A percentile compares a stretch with the other conserved stretches of the same genome.
These are phyloP conservation scores for Nakaseomyces uthaithaninus DNA, from an alignment of 1,139 yeast genomes.

Conservation along the genomic window DNA sequence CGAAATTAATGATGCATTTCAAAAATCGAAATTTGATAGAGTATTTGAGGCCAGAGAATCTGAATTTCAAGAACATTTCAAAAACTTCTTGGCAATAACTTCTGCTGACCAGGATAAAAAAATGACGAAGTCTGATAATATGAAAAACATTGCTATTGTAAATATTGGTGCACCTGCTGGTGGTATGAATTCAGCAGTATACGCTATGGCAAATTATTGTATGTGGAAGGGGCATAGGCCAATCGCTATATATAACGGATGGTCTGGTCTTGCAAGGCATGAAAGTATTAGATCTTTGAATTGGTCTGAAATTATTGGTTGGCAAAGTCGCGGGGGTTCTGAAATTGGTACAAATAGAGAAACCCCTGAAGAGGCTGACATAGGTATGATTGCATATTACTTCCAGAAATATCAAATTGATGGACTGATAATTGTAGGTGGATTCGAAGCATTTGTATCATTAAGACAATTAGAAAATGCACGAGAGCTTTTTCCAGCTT, in stretches of 20 bases:
- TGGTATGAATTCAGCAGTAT: constrained; percentile 86
- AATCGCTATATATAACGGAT: constrained; percentile 84
- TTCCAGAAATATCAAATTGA: constrained; percentile 78
- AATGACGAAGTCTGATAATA: constrained; percentile 42
- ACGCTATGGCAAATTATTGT: constrained; percentile 87
- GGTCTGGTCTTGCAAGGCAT: constrained; percentile 77
- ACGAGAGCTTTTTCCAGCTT: constrained; percentile 70
- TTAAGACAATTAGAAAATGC: constrained; percentile 72
- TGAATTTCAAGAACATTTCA: constrained; percentile 72
- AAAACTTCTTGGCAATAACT: constrained; percentile 61
- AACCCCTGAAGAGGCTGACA: constrained; percentile 67
- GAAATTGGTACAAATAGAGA: constrained; percentile 91
- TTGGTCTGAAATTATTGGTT: constrained; percentile 84
- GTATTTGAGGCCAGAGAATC: constrained; percentile 85
- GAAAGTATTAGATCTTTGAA: constrained; percentile 64
- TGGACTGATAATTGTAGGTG: constrained; percentile 87
- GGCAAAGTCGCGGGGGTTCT: constrained; percentile 90
- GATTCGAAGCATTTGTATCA: constrained; percentile 86
- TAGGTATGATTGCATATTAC: constrained; percentile 83
- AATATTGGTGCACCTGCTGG: constrained; percentile 98
- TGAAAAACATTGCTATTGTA: constrained; percentile 62
- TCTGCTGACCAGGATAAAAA: constrained; percentile 55
- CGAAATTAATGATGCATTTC: constrained; percentile 80
- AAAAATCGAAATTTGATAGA: constrained; percentile 63
- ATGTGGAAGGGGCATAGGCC: constrained; percentile 84